phyloP scores from a whole-genome alignment of 2,329 filamentous ascomycete genomes.

The Fusarium decemcellulare region DNA sequence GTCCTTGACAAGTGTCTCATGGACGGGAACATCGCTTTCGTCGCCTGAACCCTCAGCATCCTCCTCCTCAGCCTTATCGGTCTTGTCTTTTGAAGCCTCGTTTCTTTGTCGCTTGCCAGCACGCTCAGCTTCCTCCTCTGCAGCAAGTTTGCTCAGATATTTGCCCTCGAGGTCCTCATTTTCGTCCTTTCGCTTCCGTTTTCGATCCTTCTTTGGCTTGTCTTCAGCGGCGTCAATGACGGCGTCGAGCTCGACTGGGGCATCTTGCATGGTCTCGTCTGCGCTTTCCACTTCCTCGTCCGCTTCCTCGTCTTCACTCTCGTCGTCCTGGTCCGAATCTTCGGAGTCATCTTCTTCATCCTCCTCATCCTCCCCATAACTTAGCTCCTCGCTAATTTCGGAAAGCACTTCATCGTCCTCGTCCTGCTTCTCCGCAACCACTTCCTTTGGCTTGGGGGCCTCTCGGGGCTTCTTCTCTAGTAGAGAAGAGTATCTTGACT shows the following conservation, averaged over 20 bases:
- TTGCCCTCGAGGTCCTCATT: conserved; percentile 79
- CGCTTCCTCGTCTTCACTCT: conserved; percentile 41
- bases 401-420: conserved; percentile 53
- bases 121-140: conserved; percentile 71
- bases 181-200: conserved; percentile 77
- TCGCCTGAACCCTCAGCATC: conserved; percentile 61
- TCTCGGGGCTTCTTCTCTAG: conserved; percentile 53
- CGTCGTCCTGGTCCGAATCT: conserved; percentile 45
- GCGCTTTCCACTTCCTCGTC: conserved; percentile 57
- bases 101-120: conserved; percentile 68
- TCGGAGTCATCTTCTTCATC: conserved; percentile 46
- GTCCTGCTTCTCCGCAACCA: conserved; percentile 49
- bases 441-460: conserved; percentile 36
- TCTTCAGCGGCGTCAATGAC: conserved; percentile 53
- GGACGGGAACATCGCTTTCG: conserved; percentile 62
- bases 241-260: conserved; percentile 54
- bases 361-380: conserved; percentile 51
- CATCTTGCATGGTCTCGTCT: conserved; percentile 54
- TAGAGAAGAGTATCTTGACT: conserved; percentile 60
- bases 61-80: conserved; percentile 54
- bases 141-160: conserved; percentile 76
- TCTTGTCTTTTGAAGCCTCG: conserved; percentile 46
- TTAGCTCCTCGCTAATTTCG: conserved; percentile 52
- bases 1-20: conserved; percentile 69
- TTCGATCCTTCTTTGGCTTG: conserved; percentile 63